phyloP scores from a whole-genome alignment of 257 asterid genomes.

The Osmanthus fragrans region DNA sequence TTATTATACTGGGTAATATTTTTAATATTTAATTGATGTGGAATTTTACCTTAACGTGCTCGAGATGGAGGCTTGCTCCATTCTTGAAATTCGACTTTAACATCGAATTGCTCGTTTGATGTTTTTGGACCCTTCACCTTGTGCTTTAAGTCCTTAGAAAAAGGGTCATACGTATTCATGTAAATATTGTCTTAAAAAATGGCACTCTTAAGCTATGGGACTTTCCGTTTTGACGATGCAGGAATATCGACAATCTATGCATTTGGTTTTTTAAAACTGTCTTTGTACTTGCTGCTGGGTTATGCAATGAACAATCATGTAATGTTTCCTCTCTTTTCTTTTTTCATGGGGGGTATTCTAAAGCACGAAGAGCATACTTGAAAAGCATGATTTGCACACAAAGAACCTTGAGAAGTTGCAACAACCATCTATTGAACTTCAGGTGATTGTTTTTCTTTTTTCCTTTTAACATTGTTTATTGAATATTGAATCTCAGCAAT shows the following conservation, averaged over 20 bases:
- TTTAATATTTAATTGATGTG: background rate
- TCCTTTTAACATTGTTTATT: background rate
- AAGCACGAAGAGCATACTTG: conserved; percentile 82
- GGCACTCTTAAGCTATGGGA: background rate
- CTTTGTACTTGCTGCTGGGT: background rate
- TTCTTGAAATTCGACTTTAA: background rate
- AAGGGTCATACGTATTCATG: too few species aligned
- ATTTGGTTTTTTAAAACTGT: background rate
- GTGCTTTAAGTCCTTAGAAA: too few species aligned
- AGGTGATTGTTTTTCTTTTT: conserved; percentile 31
- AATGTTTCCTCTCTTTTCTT: background rate
- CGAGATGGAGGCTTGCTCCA: background rate
- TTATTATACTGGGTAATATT: too few species aligned
- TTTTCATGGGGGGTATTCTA: conserved; percentile 1
- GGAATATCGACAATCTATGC: background rate
- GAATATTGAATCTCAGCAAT: too few species aligned
- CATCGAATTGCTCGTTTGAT: background rate
- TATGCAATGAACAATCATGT: background rate
- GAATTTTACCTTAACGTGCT: background rate
- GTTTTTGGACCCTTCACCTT: background rate
- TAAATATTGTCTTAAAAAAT: background rate
- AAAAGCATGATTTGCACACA: conserved; percentile 66
- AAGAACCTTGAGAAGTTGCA: conserved; percentile 70
- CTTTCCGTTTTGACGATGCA: too few species aligned
- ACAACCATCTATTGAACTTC: conserved; percentile 79